phyloP scores from a whole-genome alignment of 2,329 filamentous ascomycete genomes.

The Xylariaceae sp. region DNA sequence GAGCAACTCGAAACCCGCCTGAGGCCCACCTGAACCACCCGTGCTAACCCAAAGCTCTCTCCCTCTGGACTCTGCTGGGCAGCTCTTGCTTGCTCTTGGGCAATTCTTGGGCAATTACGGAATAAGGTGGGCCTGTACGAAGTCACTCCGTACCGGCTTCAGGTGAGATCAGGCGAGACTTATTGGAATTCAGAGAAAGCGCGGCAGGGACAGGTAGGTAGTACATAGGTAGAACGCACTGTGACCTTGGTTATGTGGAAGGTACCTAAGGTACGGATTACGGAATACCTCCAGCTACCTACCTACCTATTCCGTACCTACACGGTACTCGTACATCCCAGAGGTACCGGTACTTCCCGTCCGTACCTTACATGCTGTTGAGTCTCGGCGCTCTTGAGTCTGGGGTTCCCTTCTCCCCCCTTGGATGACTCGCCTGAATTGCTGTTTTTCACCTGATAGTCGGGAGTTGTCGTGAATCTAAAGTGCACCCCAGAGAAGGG shows the following conservation, averaged over 20 bases:
- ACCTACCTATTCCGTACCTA: too few species aligned
- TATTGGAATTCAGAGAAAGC: background rate
- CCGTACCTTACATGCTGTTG: background rate
- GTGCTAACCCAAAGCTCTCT: background rate
- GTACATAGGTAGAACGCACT: background rate
- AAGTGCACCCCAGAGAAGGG: background rate
- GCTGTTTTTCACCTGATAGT: too few species aligned
- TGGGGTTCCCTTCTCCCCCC: background rate
- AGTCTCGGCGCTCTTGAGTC: background rate
- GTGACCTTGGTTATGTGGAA: background rate
- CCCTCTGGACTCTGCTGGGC: too few species aligned
- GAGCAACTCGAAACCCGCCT: background rate
- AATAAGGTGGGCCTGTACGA: background rate
- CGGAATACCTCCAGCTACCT: too few species aligned
- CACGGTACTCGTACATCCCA: too few species aligned
- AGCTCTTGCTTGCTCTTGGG: too few species aligned
- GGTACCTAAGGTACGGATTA: too few species aligned
- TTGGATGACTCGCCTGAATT: background rate
- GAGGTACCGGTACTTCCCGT: background rate
- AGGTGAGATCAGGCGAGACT: background rate
- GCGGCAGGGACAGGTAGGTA: background rate
- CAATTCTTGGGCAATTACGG: too few species aligned
- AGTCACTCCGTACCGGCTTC: background rate
- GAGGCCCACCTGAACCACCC: background rate
- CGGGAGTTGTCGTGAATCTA: background rate